Evolutionary conservation across 345 rosid genomes (phyloP), one percentile per base, ranked within the genome.

Genomic region (Dipteronia sinensis): DNA sequence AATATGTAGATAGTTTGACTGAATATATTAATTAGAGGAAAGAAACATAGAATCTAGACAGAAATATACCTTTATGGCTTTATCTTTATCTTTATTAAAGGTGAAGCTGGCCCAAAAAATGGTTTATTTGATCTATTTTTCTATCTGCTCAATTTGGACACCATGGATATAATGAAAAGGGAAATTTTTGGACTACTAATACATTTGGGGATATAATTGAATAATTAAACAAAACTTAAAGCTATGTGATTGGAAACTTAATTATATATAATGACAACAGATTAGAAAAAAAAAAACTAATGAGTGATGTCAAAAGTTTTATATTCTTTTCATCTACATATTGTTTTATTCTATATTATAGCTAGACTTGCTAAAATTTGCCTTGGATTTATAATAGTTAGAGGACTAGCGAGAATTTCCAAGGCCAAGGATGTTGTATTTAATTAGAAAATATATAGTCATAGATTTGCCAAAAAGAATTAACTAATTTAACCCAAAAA

Each of bases 21-120:
- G 38, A 34, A 34, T 4, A 34, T 5, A 34, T 34, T 34, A 34
- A 34, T 4, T 4, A 34, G 0, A 34, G 38, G 5, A 34, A 34
- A 34, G 38, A 34, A 34, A 6, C 38, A 34, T 34, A 34, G 38
- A 4, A 34, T 6, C 38, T 34, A 34, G 63, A 58, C 20, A 58
- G 20, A 58, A 6, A 58, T 58, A 34, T 34, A 4, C 38, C 38
- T 34, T 6, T 58, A 34, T 34, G 0, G 6, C 38, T 34, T 6
- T 34, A 34, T 5, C 23, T 20, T 19, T 19, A 58, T 64, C 65
- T 65, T 56, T 25, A 55, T 64, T 56, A 62, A 71, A 44, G 31
- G 59, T 17, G 66, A 65, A 69, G 65, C 63, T 63, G 66, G 66
- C 56, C 67, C 49, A n/a, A 80, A 78, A 83, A 69, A 61, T 66